Evolutionary conservation across 164 flowering plant genomes (phyloP), one percentile per base, ranked within the genome.

Genomic region (Magnolia kwangsiensis): DNA sequence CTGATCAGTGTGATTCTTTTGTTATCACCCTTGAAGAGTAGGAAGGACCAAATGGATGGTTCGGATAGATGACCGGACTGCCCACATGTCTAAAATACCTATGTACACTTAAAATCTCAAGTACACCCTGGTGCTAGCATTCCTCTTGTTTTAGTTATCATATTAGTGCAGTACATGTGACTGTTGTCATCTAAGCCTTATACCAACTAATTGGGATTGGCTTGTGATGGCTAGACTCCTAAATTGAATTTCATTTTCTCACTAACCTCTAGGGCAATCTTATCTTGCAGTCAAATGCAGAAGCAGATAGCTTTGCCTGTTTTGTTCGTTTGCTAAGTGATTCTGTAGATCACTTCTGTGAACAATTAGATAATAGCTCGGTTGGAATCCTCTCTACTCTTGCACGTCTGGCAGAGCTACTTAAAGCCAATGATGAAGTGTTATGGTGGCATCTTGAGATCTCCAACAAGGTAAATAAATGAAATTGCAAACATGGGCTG

Each of bases 221-320:
- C 45, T 37, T 37, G 45, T 65, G 29, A 23, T 59, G 63, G 21
- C 6, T 29, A 21, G 68, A 65, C 24, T 65, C 13, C 19, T 63
- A n/a, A 65, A 29, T n/a, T 65, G 58, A 74, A 69, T 68, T 37
- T 37, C 45, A 37, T 37, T 37, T 37, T 37, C 51, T 31, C 21
- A 49, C 19, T 68, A 8, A 18, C 63, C 2, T 37, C 27, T 51
- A 31, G 23, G 65, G 51, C 51, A 9, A 7, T 55, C 24, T 2
- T 2, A 64, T 73, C 50, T n/a, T 85, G 78, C 84, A 91, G 95
- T 87, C 76, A 45, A 84, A 89, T 82, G 91, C 88, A 65, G 93
- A 91, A 85, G 93, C 95, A 50, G 95, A 91, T 82, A 88, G 92
- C 81, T 91, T 91, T 81, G 81, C 83, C 71, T 91, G 95, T 77